These are phyloP conservation scores for Pythium phragmiticola DNA, from an alignment of 352 stramenopile genomes.

Conservation along the genomic window DNA sequence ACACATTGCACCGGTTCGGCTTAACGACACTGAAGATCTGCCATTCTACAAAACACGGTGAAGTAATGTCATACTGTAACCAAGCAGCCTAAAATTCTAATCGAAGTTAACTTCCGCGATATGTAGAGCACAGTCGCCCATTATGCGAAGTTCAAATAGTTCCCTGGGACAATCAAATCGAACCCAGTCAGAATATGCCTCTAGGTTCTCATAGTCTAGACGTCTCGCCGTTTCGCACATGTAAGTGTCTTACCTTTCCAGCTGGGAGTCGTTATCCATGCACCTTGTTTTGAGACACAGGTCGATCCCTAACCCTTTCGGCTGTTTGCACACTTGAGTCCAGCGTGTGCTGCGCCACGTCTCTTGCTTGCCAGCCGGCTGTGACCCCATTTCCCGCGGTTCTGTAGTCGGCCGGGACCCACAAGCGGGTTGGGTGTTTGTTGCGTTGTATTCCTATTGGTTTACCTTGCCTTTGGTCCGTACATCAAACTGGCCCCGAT, in stretches of 20 bases:
- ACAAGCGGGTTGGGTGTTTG: neutral
- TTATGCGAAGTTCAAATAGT: too few relatives aligned
- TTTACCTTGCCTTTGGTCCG: neutral
- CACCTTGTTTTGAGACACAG: slow-evolving; percentile 6
- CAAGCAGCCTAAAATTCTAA: neutral
- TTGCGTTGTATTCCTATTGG: neutral
- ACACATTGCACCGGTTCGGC: slow-evolving; percentile 1
- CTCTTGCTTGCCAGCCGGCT: neutral
- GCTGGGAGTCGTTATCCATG: neutral
- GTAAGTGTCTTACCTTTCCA: too few relatives aligned
- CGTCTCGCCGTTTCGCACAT: neutral
- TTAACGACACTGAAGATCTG: neutral
- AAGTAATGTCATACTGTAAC: too few relatives aligned
- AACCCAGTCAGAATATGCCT: neutral
- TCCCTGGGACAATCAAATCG: too few relatives aligned
- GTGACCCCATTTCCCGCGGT: neutral
- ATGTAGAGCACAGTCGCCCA: neutral
- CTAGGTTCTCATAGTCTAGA: neutral
- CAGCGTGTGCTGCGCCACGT: neutral
- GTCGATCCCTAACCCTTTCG: slow-evolving; percentile 5
- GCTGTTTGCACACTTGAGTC: neutral
- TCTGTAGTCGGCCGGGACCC: too few relatives aligned
- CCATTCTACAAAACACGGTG: neutral
- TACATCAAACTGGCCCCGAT: neutral
- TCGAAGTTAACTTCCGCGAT: neutral